phyloP scores from a whole-genome alignment of 2,329 filamentous ascomycete species.

The Scortechinia acanthostroma region DNA sequence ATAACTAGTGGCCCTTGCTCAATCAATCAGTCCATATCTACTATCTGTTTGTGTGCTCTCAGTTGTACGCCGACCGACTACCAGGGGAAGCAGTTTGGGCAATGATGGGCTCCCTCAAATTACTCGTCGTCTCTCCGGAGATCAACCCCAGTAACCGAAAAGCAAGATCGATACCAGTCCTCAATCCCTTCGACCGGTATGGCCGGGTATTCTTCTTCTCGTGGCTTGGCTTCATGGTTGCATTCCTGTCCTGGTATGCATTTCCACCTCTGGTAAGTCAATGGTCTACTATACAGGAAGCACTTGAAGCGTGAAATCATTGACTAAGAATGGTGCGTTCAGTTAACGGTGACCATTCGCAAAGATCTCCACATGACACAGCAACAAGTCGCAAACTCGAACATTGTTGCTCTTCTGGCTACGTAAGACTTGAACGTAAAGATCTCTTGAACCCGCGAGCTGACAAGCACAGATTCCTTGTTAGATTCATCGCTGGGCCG shows the following conservation, averaged over 20 bases:
- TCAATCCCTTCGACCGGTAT: slow-evolving; percentile 75
- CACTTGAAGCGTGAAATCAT: slow-evolving; percentile 2
- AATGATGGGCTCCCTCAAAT: slow-evolving; percentile 14
- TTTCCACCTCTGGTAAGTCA: slow-evolving; percentile 72
- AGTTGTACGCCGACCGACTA: too few relatives aligned
- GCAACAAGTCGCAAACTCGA: slow-evolving; percentile 76
- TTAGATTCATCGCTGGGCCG: slow-evolving; percentile 73
- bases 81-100: too few relatives aligned
- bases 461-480: slow-evolving; percentile 43
- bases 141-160: slow-evolving; percentile 81
- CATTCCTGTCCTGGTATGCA: slow-evolving; percentile 88
- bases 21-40: too few relatives aligned
- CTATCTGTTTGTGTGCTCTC: too few relatives aligned
- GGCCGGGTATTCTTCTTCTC: slow-evolving; percentile 86
- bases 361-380: slow-evolving; percentile 68
- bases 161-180: slow-evolving; percentile 69
- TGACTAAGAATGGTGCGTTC: slow-evolving; percentile 9
- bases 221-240: slow-evolving; percentile 78
- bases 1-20: too few relatives aligned
- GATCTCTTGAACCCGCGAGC: too few relatives aligned
- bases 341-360: slow-evolving; percentile 71
- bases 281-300: slow-evolving; percentile 4
- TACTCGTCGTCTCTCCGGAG: slow-evolving; percentile 49
- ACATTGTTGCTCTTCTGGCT: slow-evolving; percentile 73
- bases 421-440: slow-evolving; percentile 44